Percentiles rank a stretch among this genome's conserved stretches.
phyloP scores from a whole-genome alignment of 495 filamentous ascomycete genomes.

The Mycothermus thermophilus region DNA sequence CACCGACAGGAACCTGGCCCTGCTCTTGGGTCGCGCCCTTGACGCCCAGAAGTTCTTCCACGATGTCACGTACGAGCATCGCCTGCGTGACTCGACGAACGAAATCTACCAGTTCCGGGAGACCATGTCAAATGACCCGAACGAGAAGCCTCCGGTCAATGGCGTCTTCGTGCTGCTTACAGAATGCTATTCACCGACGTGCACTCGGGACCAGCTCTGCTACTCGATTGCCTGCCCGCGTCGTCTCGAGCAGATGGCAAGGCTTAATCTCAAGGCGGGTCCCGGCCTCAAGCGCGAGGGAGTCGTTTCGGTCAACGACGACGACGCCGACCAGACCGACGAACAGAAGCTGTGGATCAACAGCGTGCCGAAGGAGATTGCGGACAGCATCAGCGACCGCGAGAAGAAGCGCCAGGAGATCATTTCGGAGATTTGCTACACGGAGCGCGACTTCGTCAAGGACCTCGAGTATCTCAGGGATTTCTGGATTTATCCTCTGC shows the following conservation, averaged over 20 bases:
- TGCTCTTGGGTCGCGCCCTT: slow-evolving; percentile 82
- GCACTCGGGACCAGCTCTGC: slow-evolving; percentile 84
- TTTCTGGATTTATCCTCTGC: slow-evolving; percentile 95
- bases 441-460: slow-evolving; percentile 97
- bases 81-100: slow-evolving; percentile 72
- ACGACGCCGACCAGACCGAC: slow-evolving; percentile 74
- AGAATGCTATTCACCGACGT: slow-evolving; percentile 97
- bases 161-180: slow-evolving; percentile 93
- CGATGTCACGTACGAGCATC: slow-evolving; percentile 96
- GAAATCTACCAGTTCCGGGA: slow-evolving; percentile 97
- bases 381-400: slow-evolving; percentile 70
- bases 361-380: slow-evolving; percentile 88
- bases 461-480: slow-evolving; percentile 95
- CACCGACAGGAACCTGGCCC: slow-evolving; percentile 83
- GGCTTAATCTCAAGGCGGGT: slow-evolving; percentile 82
- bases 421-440: slow-evolving; percentile 98
- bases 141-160: slow-evolving; percentile 66
- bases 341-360: slow-evolving; percentile 99
- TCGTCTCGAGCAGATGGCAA: slow-evolving; percentile 84
- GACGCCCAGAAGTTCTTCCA: slow-evolving; percentile 99
- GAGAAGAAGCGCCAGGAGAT: slow-evolving; percentile 98
- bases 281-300: slow-evolving; percentile 74
- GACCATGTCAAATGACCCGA: slow-evolving; percentile 72
- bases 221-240: slow-evolving; percentile 98
- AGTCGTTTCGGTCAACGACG: slow-evolving; percentile 59